Evolutionary conservation across 352 stramenopile species (phyloP).

Genomic region (Pythium folliculosum): DNA sequence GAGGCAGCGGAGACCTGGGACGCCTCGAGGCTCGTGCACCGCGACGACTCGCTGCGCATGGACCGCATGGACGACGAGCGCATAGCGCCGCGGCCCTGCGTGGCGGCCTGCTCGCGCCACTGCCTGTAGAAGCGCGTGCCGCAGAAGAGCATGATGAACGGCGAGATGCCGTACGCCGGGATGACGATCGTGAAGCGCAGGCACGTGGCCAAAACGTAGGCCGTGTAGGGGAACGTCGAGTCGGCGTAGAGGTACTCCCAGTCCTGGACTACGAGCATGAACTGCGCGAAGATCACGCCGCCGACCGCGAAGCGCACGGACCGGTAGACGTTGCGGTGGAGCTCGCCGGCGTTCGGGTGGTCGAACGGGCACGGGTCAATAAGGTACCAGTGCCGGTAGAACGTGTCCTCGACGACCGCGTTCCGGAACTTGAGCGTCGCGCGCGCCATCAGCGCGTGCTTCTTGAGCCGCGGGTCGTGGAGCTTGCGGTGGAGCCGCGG

Average conservation of each 20-base stretch:
- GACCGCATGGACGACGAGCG: conserved; percentile 19
- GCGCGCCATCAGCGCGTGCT: conserved; percentile 36
- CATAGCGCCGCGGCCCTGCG: conserved; percentile 26
- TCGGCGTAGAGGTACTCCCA: conserved; percentile 41
- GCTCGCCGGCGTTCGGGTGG: conserved; percentile 39
- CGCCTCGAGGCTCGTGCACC: neutral
- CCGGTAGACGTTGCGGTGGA: conserved; percentile 41
- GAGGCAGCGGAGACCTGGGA: neutral
- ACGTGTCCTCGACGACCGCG: conserved; percentile 37
- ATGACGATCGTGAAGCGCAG: conserved; percentile 43
- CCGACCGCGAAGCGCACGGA: conserved; percentile 41
- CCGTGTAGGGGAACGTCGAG: conserved; percentile 12
- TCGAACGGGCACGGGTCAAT: conserved; percentile 48
- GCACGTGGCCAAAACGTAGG: conserved; percentile 27
- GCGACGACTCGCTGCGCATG: neutral
- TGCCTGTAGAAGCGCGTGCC: conserved; percentile 34
- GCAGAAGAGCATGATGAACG: conserved; percentile 31
- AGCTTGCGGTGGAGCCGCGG: conserved; percentile 25
- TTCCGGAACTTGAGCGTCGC: conserved; percentile 45
- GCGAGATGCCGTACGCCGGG: conserved; percentile 32
- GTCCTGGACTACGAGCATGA: conserved; percentile 45
- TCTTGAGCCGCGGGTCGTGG: conserved; percentile 38
- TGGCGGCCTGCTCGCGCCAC: conserved; percentile 30
- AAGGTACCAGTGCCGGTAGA: conserved; percentile 51
- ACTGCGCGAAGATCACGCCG: conserved; percentile 38